Evolutionary conservation across 2,329 filamentous ascomycete genomes (phyloP).

Genomic region (Pseudomassariella vexata): DNA sequence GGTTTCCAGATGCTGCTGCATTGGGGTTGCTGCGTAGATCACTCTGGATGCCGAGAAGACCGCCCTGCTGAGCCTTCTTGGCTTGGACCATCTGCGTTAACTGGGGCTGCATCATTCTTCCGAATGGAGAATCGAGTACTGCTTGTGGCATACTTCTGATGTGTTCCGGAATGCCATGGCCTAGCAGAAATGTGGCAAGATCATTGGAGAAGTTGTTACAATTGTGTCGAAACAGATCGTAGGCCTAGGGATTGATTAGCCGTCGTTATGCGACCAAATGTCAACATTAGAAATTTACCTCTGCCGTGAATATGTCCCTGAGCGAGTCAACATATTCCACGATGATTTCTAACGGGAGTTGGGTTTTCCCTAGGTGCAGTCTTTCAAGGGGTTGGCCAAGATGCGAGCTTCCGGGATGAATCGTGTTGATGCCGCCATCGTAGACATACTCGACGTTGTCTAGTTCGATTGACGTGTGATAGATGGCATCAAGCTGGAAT

Average conservation of each 20-base stretch:
- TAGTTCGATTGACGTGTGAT: slow-evolving; percentile 88
- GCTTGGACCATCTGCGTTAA: slow-evolving; percentile 45
- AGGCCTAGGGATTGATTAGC: slow-evolving; percentile 50
- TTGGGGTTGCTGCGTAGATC: slow-evolving; percentile 22
- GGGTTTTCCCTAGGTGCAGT: slow-evolving; percentile 68
- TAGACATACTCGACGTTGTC: slow-evolving; percentile 85
- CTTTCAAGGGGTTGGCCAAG: slow-evolving; percentile 78
- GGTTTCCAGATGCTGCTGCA: slow-evolving; percentile 1
- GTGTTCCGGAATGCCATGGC: slow-evolving; percentile 79
- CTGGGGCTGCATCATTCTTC: slow-evolving; percentile 79
- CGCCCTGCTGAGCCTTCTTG: slow-evolving; percentile 42
- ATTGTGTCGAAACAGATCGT: slow-evolving; percentile 86
- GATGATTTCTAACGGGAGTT: slow-evolving; percentile 74
- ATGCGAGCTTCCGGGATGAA: slow-evolving; percentile 76
- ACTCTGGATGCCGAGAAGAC: slow-evolving; percentile 45
- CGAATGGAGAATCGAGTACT: slow-evolving; percentile 81
- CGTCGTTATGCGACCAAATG: background rate
- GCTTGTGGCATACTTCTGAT: slow-evolving; percentile 81
- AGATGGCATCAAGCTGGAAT: slow-evolving; percentile 78
- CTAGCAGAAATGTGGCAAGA: slow-evolving; percentile 81
- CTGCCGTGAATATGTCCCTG: slow-evolving; percentile 72
- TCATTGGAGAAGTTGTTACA: slow-evolving; percentile 98
- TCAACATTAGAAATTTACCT: slow-evolving; percentile 39
- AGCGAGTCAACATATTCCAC: slow-evolving; percentile 84
- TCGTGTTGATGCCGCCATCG: slow-evolving; percentile 79